phyloP scores from a whole-genome alignment of 805 yeast genomes.

The Ogataea glucozyma region DNA sequence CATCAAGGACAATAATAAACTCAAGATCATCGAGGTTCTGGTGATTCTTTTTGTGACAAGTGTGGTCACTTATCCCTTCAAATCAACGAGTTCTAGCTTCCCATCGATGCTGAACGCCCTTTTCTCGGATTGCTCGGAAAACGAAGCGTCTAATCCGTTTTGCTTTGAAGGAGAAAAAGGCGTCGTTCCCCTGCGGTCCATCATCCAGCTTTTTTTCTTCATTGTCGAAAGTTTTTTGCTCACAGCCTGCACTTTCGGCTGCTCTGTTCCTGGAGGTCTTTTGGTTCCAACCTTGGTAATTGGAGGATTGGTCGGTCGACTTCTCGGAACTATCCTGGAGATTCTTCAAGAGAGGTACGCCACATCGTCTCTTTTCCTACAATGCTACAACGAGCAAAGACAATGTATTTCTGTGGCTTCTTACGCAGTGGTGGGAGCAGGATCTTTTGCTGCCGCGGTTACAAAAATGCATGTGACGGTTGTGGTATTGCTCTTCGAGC shows the following conservation, averaged over 20 bases:
- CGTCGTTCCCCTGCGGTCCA: slow-evolving; percentile 39
- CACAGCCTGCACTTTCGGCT: slow-evolving; percentile 70
- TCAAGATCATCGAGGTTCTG: slow-evolving; percentile 49
- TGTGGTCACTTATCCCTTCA: slow-evolving; percentile 54
- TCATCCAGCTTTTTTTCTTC: slow-evolving; percentile 38
- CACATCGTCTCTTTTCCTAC: slow-evolving; percentile 38
- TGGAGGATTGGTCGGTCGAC: slow-evolving; percentile 61
- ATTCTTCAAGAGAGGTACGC: slow-evolving; percentile 43
- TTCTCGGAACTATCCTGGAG: slow-evolving; percentile 54
- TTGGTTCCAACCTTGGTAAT: slow-evolving; percentile 62
- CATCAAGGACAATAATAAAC: slow-evolving; percentile 28
- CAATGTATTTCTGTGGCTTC: slow-evolving; percentile 80
- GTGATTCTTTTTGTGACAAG: slow-evolving; percentile 52
- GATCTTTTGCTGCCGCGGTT: slow-evolving; percentile 76
- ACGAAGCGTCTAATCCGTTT: slow-evolving; percentile 22
- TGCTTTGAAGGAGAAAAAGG: slow-evolving; percentile 23
- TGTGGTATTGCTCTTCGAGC: slow-evolving; percentile 78
- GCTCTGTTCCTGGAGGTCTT: slow-evolving; percentile 67
- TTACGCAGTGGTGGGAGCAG: slow-evolving; percentile 88
- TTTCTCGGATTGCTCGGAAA: slow-evolving; percentile 62
- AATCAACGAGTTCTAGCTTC: slow-evolving; percentile 55
- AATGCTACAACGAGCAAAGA: slow-evolving; percentile 41
- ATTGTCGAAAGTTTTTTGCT: slow-evolving; percentile 54
- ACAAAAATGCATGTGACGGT: slow-evolving; percentile 79
- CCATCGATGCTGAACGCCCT: slow-evolving; percentile 57